Conservation (phyloP, 148 eudicot genomes). For the Nepenthes mirabilis region DNA sequence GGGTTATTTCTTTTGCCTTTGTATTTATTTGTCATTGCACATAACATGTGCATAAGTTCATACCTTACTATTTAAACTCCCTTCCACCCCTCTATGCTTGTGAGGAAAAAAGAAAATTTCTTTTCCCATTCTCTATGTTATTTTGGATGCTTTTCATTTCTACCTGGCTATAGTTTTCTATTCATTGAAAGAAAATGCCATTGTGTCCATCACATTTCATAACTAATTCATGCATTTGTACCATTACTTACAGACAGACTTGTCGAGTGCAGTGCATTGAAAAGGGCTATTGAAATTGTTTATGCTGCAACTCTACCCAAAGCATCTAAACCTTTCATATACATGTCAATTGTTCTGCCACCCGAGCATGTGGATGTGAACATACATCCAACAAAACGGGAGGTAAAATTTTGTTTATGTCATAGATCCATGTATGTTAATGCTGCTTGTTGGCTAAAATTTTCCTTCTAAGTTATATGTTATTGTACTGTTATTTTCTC, state of each 20-base stretch:
- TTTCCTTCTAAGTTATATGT: too few relatives aligned
- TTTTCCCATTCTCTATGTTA: too few relatives aligned
- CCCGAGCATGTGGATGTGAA: constrained; percentile 94
- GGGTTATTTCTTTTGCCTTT: too few relatives aligned
- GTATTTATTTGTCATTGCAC: too few relatives aligned
- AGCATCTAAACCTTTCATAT: constrained; percentile 96
- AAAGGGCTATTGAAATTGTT: constrained; percentile 92
- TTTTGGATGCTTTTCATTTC: too few relatives aligned
- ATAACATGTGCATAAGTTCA: too few relatives aligned
- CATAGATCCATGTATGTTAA: background rate
- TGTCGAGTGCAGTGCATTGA: constrained; percentile 85
- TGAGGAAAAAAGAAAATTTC: too few relatives aligned
- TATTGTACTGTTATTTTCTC: too few relatives aligned
- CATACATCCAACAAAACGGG: constrained; percentile 94
- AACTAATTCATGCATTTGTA: background rate
- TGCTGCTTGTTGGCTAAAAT: background rate
- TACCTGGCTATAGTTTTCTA: background rate
- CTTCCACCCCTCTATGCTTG: too few relatives aligned
- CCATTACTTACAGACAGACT: constrained; percentile 52
- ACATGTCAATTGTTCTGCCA: constrained; percentile 82
- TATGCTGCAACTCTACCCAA: constrained; percentile 91
- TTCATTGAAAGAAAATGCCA: background rate
- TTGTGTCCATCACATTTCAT: background rate
- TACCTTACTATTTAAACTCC: too few relatives aligned
- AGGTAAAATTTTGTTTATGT: constrained; percentile 28